Percentiles rank a stretch among this genome's conserved stretches.
Evolutionary conservation across 176 grass and related monocot genomes (phyloP).

Genomic region (Phoenix roebelenii): DNA sequence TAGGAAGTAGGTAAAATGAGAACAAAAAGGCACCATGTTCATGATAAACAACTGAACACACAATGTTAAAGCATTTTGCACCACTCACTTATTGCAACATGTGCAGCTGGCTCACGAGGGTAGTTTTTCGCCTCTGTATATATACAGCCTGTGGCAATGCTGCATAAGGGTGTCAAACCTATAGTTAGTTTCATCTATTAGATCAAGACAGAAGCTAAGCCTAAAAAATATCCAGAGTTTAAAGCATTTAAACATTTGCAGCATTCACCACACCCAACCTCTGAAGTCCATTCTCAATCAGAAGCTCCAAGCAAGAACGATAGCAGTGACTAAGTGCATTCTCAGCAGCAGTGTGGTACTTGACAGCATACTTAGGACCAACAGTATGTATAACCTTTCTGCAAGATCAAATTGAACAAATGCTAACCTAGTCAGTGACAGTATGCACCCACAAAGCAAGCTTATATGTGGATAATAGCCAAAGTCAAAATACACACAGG

Average conservation of each 20-base stretch:
- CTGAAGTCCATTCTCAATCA: constrained; percentile 88
- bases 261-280: constrained; percentile 29
- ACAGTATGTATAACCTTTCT: constrained; percentile 97
- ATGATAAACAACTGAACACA: neutral
- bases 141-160: constrained; percentile 93
- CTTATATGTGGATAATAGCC: no score
- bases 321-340: constrained; percentile 99
- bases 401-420: constrained; percentile 8
- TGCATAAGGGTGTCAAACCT: constrained; percentile 29
- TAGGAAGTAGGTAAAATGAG: no score
- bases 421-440: no score
- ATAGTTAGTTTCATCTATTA: constrained; percentile 18
- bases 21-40: neutral
- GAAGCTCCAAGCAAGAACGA: constrained; percentile 84
- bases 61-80: neutral
- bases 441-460: no score
- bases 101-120: constrained; percentile 90
- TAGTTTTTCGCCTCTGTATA: constrained; percentile 98
- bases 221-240: neutral
- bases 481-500: no score
- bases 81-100: constrained; percentile 95
- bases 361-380: constrained; percentile 93
- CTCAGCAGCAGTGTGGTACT: constrained; percentile 97
- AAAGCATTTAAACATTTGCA: no score
- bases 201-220: neutral